Percentiles rank a stretch among this genome's conserved stretches.
phyloP scores from a whole-genome alignment of 148 eudicot species.

The Rhododendron mucronatum region DNA sequence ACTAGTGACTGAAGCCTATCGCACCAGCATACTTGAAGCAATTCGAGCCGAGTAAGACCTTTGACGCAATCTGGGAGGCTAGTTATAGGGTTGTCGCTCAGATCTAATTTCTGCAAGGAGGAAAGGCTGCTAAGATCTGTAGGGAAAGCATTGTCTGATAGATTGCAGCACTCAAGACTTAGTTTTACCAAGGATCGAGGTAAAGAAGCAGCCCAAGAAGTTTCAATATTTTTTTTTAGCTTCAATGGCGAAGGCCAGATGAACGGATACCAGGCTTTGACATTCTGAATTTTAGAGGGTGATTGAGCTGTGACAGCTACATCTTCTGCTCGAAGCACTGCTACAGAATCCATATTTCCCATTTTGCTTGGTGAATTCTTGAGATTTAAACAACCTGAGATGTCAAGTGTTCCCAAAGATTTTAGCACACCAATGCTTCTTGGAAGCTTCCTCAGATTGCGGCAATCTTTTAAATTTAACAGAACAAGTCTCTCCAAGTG shows the following conservation, averaged over 20 bases:
- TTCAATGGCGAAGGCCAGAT: not conserved
- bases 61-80: constrained; percentile 1
- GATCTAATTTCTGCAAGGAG: not conserved
- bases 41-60: not conserved
- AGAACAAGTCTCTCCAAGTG: not conserved
- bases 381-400: constrained; percentile 8
- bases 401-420: not conserved
- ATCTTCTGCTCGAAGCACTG: not conserved
- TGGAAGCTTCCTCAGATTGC: constrained; percentile 1
- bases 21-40: not conserved
- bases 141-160: not conserved
- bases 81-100: not conserved
- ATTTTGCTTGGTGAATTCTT: not conserved
- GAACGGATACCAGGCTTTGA: not conserved
- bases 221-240: not conserved
- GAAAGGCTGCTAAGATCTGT: not conserved
- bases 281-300: not conserved
- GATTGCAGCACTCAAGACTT: not conserved
- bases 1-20: not conserved
- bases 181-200: not conserved
- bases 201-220: not conserved
- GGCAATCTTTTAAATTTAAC: not conserved
- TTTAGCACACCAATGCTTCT: not conserved
- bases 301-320: not conserved
- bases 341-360: not conserved